These are phyloP conservation scores for Candida arabinofermentans DNA, from an alignment of 805 yeast species.

Conservation along the genomic window DNA sequence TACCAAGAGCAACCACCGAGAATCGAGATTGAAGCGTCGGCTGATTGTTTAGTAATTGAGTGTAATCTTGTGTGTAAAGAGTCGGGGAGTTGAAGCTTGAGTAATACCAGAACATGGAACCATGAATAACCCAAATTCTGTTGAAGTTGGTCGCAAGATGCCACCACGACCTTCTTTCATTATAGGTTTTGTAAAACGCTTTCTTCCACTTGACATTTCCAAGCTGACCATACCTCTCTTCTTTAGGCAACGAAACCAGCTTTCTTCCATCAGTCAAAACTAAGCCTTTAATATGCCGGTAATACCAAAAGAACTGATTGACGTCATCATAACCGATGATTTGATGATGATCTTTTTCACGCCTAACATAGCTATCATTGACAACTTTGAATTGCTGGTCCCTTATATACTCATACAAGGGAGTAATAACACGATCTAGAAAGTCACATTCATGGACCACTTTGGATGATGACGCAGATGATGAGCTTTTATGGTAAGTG, in stretches of 20 bases:
- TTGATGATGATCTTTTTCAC: slow-evolving; percentile 65
- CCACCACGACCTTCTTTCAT: slow-evolving; percentile 46
- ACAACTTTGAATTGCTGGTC: slow-evolving; percentile 60
- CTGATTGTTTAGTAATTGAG: slow-evolving; percentile 37
- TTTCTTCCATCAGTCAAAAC: slow-evolving; percentile 31
- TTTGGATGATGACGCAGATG: background rate
- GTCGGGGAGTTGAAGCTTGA: slow-evolving; percentile 49
- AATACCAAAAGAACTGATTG: slow-evolving; percentile 50
- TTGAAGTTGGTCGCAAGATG: slow-evolving; percentile 47
- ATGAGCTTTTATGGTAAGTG: slow-evolving; percentile 30
- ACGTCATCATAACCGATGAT: slow-evolving; percentile 56
- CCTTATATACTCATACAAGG: slow-evolving; percentile 54
- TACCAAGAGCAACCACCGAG: slow-evolving; percentile 43
- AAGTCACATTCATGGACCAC: slow-evolving; percentile 25
- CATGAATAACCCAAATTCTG: slow-evolving; percentile 51
- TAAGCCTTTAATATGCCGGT: slow-evolving; percentile 33
- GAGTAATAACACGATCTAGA: slow-evolving; percentile 40
- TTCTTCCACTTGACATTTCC: slow-evolving; percentile 38
- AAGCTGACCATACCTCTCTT: slow-evolving; percentile 31
- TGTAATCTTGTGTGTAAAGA: slow-evolving; percentile 41
- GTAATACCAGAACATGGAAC: slow-evolving; percentile 48
- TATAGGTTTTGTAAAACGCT: slow-evolving; percentile 42
- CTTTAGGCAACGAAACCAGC: slow-evolving; percentile 28
- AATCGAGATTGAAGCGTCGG: slow-evolving; percentile 43
- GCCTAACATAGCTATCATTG: slow-evolving; percentile 54